phyloP scores from a whole-genome alignment of 176 grass and related monocot genomes.

The Melocanna baccifera region DNA sequence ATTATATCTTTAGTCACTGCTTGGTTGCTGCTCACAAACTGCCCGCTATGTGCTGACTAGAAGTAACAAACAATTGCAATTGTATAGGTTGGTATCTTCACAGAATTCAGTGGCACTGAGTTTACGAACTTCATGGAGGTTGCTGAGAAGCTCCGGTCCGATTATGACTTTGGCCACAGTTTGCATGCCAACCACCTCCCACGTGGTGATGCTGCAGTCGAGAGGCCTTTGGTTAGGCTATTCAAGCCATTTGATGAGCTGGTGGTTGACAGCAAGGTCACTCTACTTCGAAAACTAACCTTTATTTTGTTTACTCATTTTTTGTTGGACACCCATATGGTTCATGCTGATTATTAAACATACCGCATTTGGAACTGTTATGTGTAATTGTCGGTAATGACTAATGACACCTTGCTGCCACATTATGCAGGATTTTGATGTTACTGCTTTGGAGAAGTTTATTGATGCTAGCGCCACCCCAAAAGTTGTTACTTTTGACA shows the following conservation, averaged over 20 bases:
- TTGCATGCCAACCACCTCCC: conserved; percentile 70
- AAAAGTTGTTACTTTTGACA: conserved; percentile 72
- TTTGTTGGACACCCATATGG: not conserved
- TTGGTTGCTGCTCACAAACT: not conserved
- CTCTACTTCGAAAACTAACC: not conserved
- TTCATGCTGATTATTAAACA: not conserved
- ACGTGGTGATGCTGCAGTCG: conserved; percentile 53
- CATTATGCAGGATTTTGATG: conserved; percentile 75
- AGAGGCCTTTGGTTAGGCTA: conserved; percentile 69
- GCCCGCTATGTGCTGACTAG: not conserved
- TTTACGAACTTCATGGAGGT: conserved; percentile 76
- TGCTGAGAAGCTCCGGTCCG: conserved; percentile 80
- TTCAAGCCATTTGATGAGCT: conserved; percentile 96
- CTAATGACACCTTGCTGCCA: not conserved
- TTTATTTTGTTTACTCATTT: not conserved
- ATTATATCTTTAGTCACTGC: not conserved
- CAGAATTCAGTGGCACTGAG: conserved; percentile 64
- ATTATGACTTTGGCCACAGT: conserved; percentile 77
- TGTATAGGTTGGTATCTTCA: conserved; percentile 70
- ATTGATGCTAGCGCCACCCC: conserved; percentile 74
- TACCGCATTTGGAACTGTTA: not conserved
- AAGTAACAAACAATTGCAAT: not conserved
- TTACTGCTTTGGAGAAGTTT: conserved; percentile 65
- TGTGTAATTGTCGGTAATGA: not conserved
- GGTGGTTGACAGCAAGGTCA: conserved; percentile 79